Evolutionary conservation across 495 filamentous ascomycete species (phyloP), one percentile per base, ranked within the genome.

Genomic region (Cercophora scortea): DNA sequence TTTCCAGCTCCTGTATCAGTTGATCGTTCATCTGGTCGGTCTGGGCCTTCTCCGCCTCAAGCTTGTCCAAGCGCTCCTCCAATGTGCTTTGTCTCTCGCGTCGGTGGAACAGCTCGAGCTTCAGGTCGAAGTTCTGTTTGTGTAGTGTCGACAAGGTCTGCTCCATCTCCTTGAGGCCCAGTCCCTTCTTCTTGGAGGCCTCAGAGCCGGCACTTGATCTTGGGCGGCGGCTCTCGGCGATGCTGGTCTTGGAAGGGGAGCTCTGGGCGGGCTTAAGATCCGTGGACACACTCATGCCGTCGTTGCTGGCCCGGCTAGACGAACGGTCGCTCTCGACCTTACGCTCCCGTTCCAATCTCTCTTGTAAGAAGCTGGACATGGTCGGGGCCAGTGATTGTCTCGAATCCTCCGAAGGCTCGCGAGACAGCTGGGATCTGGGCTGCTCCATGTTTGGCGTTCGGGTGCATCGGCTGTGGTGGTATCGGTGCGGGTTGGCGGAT

Each of bases 101-200:
- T 45, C 85, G 77, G 56, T 95, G 87, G 59, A 80, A 87, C 1
- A 95, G 74, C 54, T 92, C 87, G 45, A 95, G 73, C 66, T 95
- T 95, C 51, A 96, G 73, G 61, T 91, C 87, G 61, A 95, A 96
- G 59, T 95, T 93, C 61, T 92, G 80, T 60, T 94, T 94, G 61
- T 85, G 84, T 43, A 95, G 70, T 45, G 80, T 87, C 16, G 69
- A 77, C 38, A 76, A 49, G 40, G 70, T 73, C 60, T 76, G 64
- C 54, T 75, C 71, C 57, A 72, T 67, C 45, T 73, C 71, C 56
- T 74, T 76, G 41, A 72, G 62, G 16, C 75, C 75, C 60, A 76
- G 67, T 43, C 73, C 65, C 49, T 63, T 62, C 56, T 68, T 68
- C 47, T 69, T 73, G 48, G 65, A 50, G 13, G 60, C 49, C 2